These are phyloP conservation scores for Akanthomyces dipterigenus DNA, from an alignment of 2,329 filamentous ascomycete species.

Conservation along the genomic window DNA sequence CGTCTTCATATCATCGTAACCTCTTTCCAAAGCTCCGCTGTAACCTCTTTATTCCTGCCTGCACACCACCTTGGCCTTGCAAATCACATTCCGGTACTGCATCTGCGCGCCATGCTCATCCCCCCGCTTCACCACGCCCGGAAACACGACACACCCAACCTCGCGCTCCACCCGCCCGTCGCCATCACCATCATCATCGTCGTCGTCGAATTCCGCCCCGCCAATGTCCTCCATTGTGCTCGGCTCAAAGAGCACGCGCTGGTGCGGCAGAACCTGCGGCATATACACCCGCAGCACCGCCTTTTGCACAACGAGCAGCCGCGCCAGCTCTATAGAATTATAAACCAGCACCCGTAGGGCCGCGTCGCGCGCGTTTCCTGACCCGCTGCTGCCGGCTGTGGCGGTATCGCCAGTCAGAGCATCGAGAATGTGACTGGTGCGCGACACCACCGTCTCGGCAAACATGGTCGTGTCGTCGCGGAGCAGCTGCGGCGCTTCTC, in stretches of 20 bases:
- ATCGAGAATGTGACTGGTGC: slow-evolving; percentile 43
- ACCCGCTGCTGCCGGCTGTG: not conserved
- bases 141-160: slow-evolving; percentile 57
- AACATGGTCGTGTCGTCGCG: slow-evolving; percentile 37
- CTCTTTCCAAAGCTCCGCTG: too few species aligned
- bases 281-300: slow-evolving; percentile 51
- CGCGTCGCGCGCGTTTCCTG: slow-evolving; percentile 38
- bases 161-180: slow-evolving; percentile 38
- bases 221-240: slow-evolving; percentile 60
- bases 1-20: too few species aligned
- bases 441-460: slow-evolving; percentile 36
- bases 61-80: slow-evolving; percentile 60
- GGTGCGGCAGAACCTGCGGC: slow-evolving; percentile 46
- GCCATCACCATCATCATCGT: slow-evolving; percentile 47
- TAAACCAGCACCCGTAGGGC: slow-evolving; percentile 46
- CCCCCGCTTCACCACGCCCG: slow-evolving; percentile 56
- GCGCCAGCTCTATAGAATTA: slow-evolving; percentile 49
- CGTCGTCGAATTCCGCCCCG: slow-evolving; percentile 51
- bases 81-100: slow-evolving; percentile 56
- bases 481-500: slow-evolving; percentile 42
- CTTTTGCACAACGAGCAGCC: slow-evolving; percentile 51
- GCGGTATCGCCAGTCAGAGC: slow-evolving; percentile 35
- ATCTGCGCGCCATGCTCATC: slow-evolving; percentile 57
- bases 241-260: slow-evolving; percentile 49
- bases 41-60: slow-evolving; percentile 28